Evolutionary conservation across 208 protist genomes (phyloP).

Genomic region (Acanthamoeba sp.): DNA sequence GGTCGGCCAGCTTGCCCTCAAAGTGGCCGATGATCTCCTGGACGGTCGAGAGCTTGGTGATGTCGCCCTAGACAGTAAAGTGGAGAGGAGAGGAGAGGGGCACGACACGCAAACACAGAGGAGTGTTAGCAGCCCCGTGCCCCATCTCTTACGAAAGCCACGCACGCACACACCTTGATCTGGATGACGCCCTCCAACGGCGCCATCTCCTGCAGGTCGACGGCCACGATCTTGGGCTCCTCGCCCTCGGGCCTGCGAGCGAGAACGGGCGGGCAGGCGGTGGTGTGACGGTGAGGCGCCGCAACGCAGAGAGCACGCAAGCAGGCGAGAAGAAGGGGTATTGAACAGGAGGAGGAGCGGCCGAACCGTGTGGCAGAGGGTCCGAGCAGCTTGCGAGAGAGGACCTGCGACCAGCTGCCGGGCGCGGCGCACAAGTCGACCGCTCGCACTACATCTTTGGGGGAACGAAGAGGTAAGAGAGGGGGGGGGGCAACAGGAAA

Average conservation of each 20-base stretch:
- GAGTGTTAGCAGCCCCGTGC: no score
- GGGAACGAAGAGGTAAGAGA: neutral
- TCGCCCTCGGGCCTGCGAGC: conserved; percentile 17
- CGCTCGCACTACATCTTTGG: conserved; percentile 91
- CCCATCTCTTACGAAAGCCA: no score
- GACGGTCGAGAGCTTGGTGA: conserved; percentile 90
- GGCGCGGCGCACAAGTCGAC: conserved; percentile 99
- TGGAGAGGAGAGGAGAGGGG: neutral
- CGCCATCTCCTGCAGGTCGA: conserved; percentile 97
- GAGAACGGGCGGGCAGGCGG: neutral
- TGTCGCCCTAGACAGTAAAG: conserved; percentile 89
- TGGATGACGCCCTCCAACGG: conserved; percentile 95
- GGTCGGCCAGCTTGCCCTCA: conserved; percentile 94
- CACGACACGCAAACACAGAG: no score
- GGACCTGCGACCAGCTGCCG: conserved; percentile 93
- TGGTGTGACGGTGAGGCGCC: neutral
- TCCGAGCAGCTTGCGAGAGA: conserved; percentile 83
- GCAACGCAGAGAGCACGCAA: neutral
- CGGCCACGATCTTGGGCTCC: conserved; percentile 91
- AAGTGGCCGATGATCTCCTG: conserved; percentile 95
- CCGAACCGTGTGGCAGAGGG: neutral
- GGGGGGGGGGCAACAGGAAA: no score
- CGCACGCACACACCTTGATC: conserved; percentile 82
- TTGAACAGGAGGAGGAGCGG: neutral
- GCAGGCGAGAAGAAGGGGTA: neutral